Evolutionary conservation across 1,139 yeast species (phyloP).

Genomic region (Yamadazyma diddensiae): DNA sequence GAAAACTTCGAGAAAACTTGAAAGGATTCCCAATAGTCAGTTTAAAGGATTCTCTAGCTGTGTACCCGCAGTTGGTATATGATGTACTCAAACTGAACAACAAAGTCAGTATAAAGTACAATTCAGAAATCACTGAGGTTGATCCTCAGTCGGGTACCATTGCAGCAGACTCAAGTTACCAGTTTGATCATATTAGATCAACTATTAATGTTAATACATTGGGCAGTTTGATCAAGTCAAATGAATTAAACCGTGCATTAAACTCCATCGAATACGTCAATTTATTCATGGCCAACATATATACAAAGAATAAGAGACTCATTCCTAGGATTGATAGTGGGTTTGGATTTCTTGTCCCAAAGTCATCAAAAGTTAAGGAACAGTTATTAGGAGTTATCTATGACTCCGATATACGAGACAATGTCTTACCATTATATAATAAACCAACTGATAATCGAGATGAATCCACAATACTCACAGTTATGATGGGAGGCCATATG

Average conservation of each 20-base stretch:
- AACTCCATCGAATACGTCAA: constrained; percentile 45
- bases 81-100: constrained; percentile 30
- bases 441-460: not conserved
- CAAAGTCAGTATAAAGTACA: constrained; percentile 39
- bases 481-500: constrained; percentile 83
- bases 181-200: constrained; percentile 54
- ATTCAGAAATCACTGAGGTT: constrained; percentile 20
- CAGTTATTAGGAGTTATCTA: constrained; percentile 81
- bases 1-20: constrained; percentile 30
- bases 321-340: constrained; percentile 56
- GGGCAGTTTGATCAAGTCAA: constrained; percentile 18
- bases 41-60: constrained; percentile 51
- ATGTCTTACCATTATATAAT: constrained; percentile 5
- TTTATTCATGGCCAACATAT: constrained; percentile 61
- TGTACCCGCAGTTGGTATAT: constrained; percentile 43
- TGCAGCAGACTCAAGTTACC: constrained; percentile 8
- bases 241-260: constrained; percentile 14
- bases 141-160: constrained; percentile 17
- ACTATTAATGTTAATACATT: constrained; percentile 47
- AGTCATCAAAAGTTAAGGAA: constrained; percentile 50
- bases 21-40: constrained; percentile 52
- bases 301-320: constrained; percentile 23
- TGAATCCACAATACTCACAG: constrained; percentile 57
- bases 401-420: constrained; percentile 64
- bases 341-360: constrained; percentile 87